phyloP scores from a whole-genome alignment of 768 basidiomycete genomes.

The Filobasidium wieringae region DNA sequence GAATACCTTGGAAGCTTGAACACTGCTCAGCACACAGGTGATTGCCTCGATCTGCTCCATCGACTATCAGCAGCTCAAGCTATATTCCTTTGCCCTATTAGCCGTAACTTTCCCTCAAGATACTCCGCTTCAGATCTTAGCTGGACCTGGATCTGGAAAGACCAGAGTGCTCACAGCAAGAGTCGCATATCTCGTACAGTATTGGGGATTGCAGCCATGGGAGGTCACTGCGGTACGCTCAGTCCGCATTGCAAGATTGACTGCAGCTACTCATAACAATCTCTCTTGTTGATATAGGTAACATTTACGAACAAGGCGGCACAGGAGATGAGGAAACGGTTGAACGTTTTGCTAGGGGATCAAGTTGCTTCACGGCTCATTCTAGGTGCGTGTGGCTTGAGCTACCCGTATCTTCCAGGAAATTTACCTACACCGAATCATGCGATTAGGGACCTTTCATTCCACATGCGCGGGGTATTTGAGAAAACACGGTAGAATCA shows the following conservation, averaged over 20 bases:
- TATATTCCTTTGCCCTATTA: conserved; percentile 27
- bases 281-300: conserved; percentile 30
- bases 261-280: background rate
- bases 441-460: conserved; percentile 75
- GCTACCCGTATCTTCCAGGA: conserved; percentile 9
- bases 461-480: conserved; percentile 62
- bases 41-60: background rate
- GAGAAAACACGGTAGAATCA: conserved; percentile 50
- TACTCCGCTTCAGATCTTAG: conserved; percentile 63
- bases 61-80: background rate
- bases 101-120: conserved; percentile 57
- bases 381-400: conserved; percentile 36
- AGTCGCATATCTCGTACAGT: conserved; percentile 38
- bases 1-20: conserved; percentile 23
- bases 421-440: too few species aligned
- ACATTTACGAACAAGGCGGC: conserved; percentile 88
- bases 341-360: conserved; percentile 57
- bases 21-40: conserved; percentile 27
- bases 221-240: conserved; percentile 28
- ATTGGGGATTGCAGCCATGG: conserved; percentile 25
- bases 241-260: background rate
- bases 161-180: conserved; percentile 40
- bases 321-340: conserved; percentile 66
- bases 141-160: conserved; percentile 57
- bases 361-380: conserved; percentile 46